Percentiles rank a stretch among this genome's conserved stretches.
Evolutionary conservation across 2,329 filamentous ascomycete species (phyloP).

Genomic region (Diplodia sapinea): DNA sequence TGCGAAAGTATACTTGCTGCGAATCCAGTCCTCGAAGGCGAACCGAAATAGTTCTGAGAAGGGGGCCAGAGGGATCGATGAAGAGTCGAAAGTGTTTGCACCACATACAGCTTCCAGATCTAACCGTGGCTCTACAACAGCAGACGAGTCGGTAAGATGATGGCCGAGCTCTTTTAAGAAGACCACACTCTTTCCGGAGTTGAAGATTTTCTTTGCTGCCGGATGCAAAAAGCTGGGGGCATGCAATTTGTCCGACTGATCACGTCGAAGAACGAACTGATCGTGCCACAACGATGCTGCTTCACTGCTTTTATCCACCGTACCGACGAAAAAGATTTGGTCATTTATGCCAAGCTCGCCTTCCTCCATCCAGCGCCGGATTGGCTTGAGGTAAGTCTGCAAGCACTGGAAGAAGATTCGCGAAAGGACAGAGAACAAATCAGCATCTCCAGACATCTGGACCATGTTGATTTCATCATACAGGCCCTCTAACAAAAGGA

Average conservation of each 20-base stretch:
- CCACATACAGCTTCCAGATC: conserved; percentile 64
- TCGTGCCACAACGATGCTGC: conserved; percentile 75
- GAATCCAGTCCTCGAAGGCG: conserved; percentile 77
- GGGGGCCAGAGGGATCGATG: conserved; percentile 60
- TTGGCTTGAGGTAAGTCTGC: conserved; percentile 78
- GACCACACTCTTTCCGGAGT: conserved; percentile 84
- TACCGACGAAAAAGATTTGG: conserved; percentile 76
- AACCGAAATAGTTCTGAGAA: conserved; percentile 76
- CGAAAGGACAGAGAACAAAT: conserved; percentile 67
- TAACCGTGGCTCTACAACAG: conserved; percentile 54
- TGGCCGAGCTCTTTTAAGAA: conserved; percentile 71
- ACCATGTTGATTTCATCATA: conserved; percentile 72
- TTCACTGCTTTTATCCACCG: conserved; percentile 62
- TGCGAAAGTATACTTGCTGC: conserved; percentile 73
- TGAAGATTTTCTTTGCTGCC: conserved; percentile 75
- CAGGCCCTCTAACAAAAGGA: conserved; percentile 78
- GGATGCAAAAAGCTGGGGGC: conserved; percentile 77
- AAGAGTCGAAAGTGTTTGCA: conserved; percentile 34
- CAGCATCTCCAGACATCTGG: conserved; percentile 70
- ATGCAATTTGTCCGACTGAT: conserved; percentile 65
- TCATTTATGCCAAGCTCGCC: conserved; percentile 71
- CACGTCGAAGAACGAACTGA: conserved; percentile 70
- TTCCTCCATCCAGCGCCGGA: conserved; percentile 82
- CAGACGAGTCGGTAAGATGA: not conserved
- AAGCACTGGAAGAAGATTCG: conserved; percentile 81